A percentile compares a stretch with the other conserved stretches of the same genome.
Conservation (phyloP, 2,329 filamentous ascomycete species). For the Aspergillus sp. region DNA sequence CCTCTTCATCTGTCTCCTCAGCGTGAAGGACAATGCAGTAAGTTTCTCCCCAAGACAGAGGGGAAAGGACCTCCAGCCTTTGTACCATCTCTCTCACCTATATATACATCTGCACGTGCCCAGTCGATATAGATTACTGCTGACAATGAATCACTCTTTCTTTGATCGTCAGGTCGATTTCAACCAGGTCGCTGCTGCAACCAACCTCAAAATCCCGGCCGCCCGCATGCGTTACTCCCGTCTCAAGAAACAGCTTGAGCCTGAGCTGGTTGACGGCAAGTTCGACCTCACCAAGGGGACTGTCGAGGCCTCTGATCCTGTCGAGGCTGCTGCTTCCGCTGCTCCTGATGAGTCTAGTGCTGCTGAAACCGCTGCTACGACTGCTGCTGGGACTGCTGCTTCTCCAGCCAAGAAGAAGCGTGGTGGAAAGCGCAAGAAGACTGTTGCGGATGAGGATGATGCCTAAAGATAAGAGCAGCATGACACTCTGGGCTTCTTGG, state of each 20-base stretch:
- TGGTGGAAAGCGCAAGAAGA: conserved; percentile 8
- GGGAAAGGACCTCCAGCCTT: too few species aligned
- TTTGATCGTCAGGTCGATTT: conserved; percentile 38
- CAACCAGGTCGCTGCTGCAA: conserved; percentile 19
- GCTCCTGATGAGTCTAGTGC: too few species aligned
- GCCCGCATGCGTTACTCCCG: conserved; percentile 17
- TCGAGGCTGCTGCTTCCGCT: not conserved
- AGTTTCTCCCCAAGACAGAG: conserved; percentile 11
- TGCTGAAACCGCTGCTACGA: too few species aligned
- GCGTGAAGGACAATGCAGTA: conserved; percentile 39
- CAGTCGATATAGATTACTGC: not conserved
- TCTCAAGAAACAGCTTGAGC: conserved; percentile 15
- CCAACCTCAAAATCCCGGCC: conserved; percentile 12
- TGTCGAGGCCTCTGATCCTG: not conserved
- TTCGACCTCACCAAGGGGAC: conserved; percentile 1
- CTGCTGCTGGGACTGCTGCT: not conserved
- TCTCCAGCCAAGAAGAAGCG: not conserved
- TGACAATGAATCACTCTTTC: not conserved
- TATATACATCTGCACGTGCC: not conserved
- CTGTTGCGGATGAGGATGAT: not conserved
- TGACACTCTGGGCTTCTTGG: not conserved
- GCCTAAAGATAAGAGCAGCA: not conserved
- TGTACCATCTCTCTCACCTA: not conserved
- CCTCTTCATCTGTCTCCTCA: conserved; percentile 43
- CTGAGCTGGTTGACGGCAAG: conserved; percentile 8